Percentiles rank a stretch among this genome's conserved stretches.
These are phyloP conservation scores for Solanum bulbocastanum DNA, from an alignment of 257 asterid genomes.

Conservation along the genomic window DNA sequence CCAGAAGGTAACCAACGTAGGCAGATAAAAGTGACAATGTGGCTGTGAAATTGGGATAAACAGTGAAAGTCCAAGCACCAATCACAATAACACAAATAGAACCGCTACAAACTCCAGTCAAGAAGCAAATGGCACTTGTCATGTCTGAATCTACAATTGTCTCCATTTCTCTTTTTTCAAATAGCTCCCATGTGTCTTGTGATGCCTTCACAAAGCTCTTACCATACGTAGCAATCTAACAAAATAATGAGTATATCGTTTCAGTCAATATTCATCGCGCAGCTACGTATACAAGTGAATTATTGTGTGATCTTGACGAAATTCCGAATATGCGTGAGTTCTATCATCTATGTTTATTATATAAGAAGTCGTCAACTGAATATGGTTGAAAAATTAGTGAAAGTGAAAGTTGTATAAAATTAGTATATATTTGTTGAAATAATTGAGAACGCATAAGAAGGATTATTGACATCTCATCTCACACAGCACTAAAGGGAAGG, in stretches of 20 bases:
- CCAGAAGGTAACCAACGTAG: slow-evolving; percentile 93
- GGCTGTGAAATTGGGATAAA: slow-evolving; percentile 58
- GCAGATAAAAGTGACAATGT: slow-evolving; percentile 65
- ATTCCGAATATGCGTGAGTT: background rate
- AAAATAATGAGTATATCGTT: background rate
- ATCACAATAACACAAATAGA: slow-evolving; percentile 76
- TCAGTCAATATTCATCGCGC: background rate
- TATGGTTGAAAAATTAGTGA: background rate
- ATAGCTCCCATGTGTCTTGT: slow-evolving; percentile 92
- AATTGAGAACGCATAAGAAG: background rate
- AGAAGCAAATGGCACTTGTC: slow-evolving; percentile 85
- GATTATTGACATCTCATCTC: background rate
- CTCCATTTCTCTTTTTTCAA: slow-evolving; percentile 63
- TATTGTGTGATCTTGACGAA: background rate
- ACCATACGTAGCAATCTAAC: slow-evolving; percentile 89
- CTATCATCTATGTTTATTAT: background rate
- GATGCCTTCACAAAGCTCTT: slow-evolving; percentile 83
- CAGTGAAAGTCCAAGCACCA: slow-evolving; percentile 72
- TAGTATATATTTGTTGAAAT: background rate
- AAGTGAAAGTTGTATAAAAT: background rate
- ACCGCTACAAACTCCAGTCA: slow-evolving; percentile 89
- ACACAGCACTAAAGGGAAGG: background rate
- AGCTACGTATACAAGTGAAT: background rate
- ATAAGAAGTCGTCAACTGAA: background rate
- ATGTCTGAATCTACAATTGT: slow-evolving; percentile 82